A percentile compares a stretch with the other conserved stretches of the same genome.
Conservation (phyloP, 208 protist species). For the Leptomonas pyrrhocoris region DNA sequence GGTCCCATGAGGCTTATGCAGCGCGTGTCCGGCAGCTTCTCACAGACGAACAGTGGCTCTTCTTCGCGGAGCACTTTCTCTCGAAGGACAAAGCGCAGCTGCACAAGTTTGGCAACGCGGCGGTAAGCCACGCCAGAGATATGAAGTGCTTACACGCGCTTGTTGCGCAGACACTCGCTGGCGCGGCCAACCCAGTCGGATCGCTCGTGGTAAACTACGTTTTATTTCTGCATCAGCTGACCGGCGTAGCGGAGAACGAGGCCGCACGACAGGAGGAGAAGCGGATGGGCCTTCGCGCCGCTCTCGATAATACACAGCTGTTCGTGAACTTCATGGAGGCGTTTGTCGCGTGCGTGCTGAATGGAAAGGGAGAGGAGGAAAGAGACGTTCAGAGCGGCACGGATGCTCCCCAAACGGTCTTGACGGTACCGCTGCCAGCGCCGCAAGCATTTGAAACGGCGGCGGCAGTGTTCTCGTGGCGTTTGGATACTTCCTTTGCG, state of each 20-base stretch:
- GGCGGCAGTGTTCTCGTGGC: constrained; percentile 8
- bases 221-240: constrained; percentile 38
- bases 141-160: constrained; percentile 91
- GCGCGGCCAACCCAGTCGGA: constrained; percentile 65
- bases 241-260: constrained; percentile 1
- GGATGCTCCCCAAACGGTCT: not conserved
- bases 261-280: not conserved
- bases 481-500: constrained; percentile 8
- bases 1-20: constrained; percentile 64
- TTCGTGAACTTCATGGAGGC: constrained; percentile 24
- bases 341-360: not conserved
- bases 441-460: not conserved
- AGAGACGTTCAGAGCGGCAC: not conserved
- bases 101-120: constrained; percentile 84
- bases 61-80: constrained; percentile 72
- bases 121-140: constrained; percentile 69
- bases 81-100: not conserved
- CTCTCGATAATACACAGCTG: constrained; percentile 23
- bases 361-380: not conserved
- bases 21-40: constrained; percentile 47
- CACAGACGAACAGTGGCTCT: constrained; percentile 53
- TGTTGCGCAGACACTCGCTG: constrained; percentile 73
- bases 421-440: constrained; percentile 8
- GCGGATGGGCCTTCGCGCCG: constrained; percentile 1
- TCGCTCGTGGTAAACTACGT: constrained; percentile 66